Conservation (phyloP, 805 yeast species). For the Torulaspora microellipsoides region DNA sequence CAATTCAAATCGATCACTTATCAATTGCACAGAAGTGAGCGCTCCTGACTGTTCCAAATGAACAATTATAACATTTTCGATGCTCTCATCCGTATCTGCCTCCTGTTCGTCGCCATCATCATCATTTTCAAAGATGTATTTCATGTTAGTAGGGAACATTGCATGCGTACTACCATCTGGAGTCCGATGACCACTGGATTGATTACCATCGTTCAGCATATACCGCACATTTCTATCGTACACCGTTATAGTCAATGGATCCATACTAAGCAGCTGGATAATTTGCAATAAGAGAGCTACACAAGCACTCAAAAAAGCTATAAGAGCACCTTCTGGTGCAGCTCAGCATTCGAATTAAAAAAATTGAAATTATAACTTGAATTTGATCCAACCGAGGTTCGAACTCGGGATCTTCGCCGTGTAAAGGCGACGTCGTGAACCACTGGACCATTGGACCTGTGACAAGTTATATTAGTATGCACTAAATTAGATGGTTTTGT, state of each 20-base stretch:
- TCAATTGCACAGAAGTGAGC: conserved; percentile 21
- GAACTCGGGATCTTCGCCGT: conserved; percentile 41
- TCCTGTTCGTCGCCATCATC: conserved; percentile 19
- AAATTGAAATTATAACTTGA: conserved; percentile 11
- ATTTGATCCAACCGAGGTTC: conserved; percentile 37
- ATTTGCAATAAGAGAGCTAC: neutral
- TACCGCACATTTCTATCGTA: conserved; percentile 24
- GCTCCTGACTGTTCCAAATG: conserved; percentile 19
- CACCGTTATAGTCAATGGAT: conserved; percentile 20
- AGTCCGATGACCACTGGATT: conserved; percentile 11
- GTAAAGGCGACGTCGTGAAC: conserved; percentile 41
- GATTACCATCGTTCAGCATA: conserved; percentile 6
- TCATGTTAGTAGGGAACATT: conserved; percentile 30
- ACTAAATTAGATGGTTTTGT: neutral
- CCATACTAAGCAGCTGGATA: conserved; percentile 2
- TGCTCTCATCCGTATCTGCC: conserved; percentile 11
- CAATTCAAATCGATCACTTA: conserved; percentile 29
- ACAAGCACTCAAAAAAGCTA: no score
- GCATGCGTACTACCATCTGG: conserved; percentile 11
- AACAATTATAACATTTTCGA: conserved; percentile 28
- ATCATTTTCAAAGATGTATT: conserved; percentile 32
- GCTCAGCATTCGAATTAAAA: neutral
- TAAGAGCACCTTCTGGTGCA: no score
- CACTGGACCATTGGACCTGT: conserved; percentile 39
- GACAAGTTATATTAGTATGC: conserved; percentile 10